These are phyloP conservation scores for Boletus fagicola DNA, from an alignment of 768 basidiomycete species.

Conservation along the genomic window DNA sequence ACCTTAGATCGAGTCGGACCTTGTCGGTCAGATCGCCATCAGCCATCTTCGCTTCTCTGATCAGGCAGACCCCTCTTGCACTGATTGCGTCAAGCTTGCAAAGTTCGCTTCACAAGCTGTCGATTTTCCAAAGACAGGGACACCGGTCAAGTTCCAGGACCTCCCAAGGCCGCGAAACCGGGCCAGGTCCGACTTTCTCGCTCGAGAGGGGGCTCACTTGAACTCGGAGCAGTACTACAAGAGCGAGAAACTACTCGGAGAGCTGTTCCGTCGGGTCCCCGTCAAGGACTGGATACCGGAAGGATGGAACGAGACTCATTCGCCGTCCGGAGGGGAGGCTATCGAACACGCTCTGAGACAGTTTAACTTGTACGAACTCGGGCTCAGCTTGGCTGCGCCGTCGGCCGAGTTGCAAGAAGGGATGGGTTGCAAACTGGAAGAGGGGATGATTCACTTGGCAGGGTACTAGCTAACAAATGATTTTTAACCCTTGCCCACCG, in stretches of 20 bases:
- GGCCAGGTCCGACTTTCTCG: constrained; percentile 43
- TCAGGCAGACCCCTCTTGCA: constrained; percentile 32
- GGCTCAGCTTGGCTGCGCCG: constrained; percentile 27
- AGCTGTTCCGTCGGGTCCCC: constrained; percentile 45
- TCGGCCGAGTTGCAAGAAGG: constrained; percentile 33
- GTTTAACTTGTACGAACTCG: constrained; percentile 32
- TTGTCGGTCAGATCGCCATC: constrained; percentile 42
- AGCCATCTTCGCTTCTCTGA: constrained; percentile 47
- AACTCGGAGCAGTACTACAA: constrained; percentile 33
- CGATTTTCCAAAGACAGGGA: constrained; percentile 47
- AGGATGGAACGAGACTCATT: constrained; percentile 13
- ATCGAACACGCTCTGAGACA: constrained; percentile 28
- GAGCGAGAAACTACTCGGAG: constrained; percentile 44
- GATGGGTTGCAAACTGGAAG: constrained; percentile 27
- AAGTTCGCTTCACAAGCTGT: constrained; percentile 47
- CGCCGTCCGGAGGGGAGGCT: constrained; percentile 29
- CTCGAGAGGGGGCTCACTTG: constrained; percentile 37
- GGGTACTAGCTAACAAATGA: too few relatives aligned
- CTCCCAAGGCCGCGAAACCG: constrained; percentile 32
- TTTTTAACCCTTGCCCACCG: too few relatives aligned
- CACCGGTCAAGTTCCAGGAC: constrained; percentile 35
- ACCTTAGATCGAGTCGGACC: constrained; percentile 37
- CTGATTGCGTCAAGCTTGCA: constrained; percentile 42
- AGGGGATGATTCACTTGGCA: neutral
- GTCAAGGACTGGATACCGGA: constrained; percentile 32